Percentiles rank a stretch among this genome's conserved stretches.
These are phyloP conservation scores for Xylaria sp. DNA, from an alignment of 2,329 filamentous ascomycete species.

Conservation along the genomic window DNA sequence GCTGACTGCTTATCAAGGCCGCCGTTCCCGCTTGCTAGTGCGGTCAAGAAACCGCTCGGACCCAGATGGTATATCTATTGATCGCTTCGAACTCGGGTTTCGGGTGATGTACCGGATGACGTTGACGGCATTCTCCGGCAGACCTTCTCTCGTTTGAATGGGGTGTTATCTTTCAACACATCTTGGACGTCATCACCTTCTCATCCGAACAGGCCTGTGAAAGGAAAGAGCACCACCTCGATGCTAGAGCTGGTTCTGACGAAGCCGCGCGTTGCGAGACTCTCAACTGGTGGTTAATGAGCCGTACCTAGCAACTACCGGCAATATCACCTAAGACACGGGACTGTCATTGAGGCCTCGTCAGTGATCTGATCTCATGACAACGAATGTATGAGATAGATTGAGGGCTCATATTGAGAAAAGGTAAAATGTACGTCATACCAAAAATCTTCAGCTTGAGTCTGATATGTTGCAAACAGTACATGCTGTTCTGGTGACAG, in stretches of 20 bases:
- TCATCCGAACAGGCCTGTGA: too few relatives aligned
- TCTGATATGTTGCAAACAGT: neutral
- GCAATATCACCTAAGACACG: conserved; percentile 31
- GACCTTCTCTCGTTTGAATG: neutral
- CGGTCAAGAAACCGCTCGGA: neutral
- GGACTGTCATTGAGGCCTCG: conserved; percentile 26
- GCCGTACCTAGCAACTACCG: conserved; percentile 9
- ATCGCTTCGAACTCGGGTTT: neutral
- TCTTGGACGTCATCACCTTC: too few relatives aligned
- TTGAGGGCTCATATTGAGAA: neutral
- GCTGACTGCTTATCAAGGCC: neutral
- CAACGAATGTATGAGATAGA: neutral
- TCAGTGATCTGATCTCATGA: conserved; percentile 40
- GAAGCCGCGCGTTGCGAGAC: neutral
- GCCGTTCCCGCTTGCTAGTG: conserved; percentile 14
- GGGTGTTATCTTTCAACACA: neutral
- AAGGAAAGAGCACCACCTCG: neutral
- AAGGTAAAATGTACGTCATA: neutral
- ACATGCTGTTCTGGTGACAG: neutral
- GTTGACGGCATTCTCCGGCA: neutral
- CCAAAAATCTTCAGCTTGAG: conserved; percentile 8
- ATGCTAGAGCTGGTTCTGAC: conserved; percentile 19
- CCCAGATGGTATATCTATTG: neutral
- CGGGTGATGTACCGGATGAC: conserved; percentile 11
- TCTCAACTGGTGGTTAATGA: conserved; percentile 18